Base-by-base conservation (phyloP, 2,329 filamentous ascomycete genomes). In the Coniosporium tulheliwenetii region DNA sequence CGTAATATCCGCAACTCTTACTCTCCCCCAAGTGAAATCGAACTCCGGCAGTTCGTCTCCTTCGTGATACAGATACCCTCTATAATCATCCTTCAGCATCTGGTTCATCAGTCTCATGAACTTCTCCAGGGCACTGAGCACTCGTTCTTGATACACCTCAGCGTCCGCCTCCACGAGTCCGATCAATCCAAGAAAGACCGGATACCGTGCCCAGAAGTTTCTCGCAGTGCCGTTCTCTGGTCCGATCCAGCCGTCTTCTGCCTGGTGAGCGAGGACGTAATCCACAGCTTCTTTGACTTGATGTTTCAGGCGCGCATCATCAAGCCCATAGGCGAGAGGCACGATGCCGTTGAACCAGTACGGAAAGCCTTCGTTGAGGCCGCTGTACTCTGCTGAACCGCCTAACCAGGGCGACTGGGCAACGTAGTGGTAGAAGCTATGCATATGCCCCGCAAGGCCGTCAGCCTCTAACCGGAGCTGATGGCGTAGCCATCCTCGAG, bases 321-420 rank as follows among this genome's bases (percentile, higher is more conserved):
- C 58, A 4, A 71, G 52, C 0, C 54, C 55, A 44, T 69, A 76
- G 1, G 73, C 70, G 16, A 76, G 59, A 13, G 73, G 70, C 2
- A 77, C 71, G 1, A 75, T 57, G 3, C 65, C 68, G 47, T 77
- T 75, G 48, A 73, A 69, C 69, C 71, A 76, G 50, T 77, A 77
- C 0, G 71, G 69, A 19, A 67, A 63, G 1, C 64, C 68, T 55
- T 77, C 73, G 47, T 74, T 64, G 2, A 75, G 55, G 15, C 55
- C 54, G 10, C 63, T 70, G 48, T 76, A 76, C 46, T 75, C 70
- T 2, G 57, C 50, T 30, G 57, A 48, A 5, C 70, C 69, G 2
- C 70, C 71, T 2, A 71, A 50, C 70, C 71, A 77, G 12, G 58
- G 56, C 3, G 62, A 66, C 43, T 72, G 52, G 3, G 62, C 58